These are phyloP conservation scores for Lumnitzera racemosa DNA, from an alignment of 345 rosid genomes.

Conservation along the genomic window DNA sequence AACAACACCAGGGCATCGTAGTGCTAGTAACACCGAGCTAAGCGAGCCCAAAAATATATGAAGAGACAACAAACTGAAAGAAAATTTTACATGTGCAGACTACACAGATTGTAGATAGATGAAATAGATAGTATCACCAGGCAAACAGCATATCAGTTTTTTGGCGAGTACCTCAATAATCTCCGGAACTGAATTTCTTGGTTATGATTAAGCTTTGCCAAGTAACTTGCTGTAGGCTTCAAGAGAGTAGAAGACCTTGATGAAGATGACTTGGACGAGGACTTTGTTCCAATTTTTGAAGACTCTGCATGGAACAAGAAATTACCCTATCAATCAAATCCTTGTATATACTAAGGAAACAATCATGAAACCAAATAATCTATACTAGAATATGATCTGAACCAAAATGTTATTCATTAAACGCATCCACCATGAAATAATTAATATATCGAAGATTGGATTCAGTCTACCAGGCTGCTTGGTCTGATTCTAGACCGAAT, in stretches of 20 bases:
- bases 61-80: too few species aligned
- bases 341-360: too few species aligned
- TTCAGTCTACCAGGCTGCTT: too few species aligned
- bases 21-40: too few species aligned
- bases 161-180: conserved; percentile 26
- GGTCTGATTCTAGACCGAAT: too few species aligned
- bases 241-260: conserved; percentile 50
- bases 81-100: too few species aligned
- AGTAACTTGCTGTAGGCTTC: conserved; percentile 80
- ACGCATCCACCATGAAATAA: too few species aligned
- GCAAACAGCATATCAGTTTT: background rate
- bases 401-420: background rate
- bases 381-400: background rate
- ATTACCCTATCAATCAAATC: too few species aligned
- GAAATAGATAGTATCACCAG: background rate
- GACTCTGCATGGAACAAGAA: conserved; percentile 7
- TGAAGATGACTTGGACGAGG: conserved; percentile 18
- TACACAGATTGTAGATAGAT: background rate
- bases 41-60: too few species aligned
- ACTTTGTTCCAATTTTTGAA: conserved; percentile 11
- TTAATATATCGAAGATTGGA: too few species aligned
- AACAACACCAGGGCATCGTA: too few species aligned
- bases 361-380: background rate
- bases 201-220: conserved; percentile 60
- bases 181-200: conserved; percentile 29